Conservation (phyloP, 495 filamentous ascomycete species). For the Immersiella caudata region DNA sequence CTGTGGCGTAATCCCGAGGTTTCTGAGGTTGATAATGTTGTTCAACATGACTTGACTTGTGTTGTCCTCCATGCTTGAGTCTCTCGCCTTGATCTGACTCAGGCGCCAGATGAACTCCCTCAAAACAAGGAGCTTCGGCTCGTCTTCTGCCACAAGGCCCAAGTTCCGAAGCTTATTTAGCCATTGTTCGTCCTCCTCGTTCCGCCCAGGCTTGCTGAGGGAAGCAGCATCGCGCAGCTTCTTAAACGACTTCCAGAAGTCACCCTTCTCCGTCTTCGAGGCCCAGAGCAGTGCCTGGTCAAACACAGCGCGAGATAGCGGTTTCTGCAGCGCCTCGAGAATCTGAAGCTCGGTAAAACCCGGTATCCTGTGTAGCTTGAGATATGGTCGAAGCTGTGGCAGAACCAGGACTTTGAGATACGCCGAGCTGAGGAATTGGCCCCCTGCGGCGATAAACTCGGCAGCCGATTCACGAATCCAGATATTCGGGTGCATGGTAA, state of each 20-base stretch:
- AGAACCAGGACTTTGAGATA: slow-evolving; percentile 81
- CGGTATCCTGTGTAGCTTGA: slow-evolving; percentile 66
- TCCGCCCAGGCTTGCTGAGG: slow-evolving; percentile 60
- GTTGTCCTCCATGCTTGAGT: slow-evolving; percentile 34
- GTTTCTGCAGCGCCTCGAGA: slow-evolving; percentile 81
- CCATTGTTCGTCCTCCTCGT: slow-evolving; percentile 98
- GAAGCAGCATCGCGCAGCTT: slow-evolving; percentile 56
- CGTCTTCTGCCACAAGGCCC: slow-evolving; percentile 82
- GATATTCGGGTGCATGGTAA: slow-evolving; percentile 89
- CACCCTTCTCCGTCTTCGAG: slow-evolving; percentile 70
- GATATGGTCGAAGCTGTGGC: slow-evolving; percentile 76
- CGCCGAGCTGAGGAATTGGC: slow-evolving; percentile 75
- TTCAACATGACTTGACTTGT: slow-evolving; percentile 43
- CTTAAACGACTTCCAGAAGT: slow-evolving; percentile 81
- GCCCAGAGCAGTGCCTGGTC: slow-evolving; percentile 90
- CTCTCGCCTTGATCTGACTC: slow-evolving; percentile 66
- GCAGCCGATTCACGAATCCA: slow-evolving; percentile 93
- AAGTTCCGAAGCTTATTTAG: slow-evolving; percentile 78
- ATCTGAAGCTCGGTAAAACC: slow-evolving; percentile 71
- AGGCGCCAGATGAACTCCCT: slow-evolving; percentile 92
- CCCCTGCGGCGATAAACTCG: slow-evolving; percentile 76
- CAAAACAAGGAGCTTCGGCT: slow-evolving; percentile 83
- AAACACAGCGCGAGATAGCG: slow-evolving; percentile 75
- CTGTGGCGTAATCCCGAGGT: slow-evolving; percentile 73
- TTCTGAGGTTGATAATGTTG: slow-evolving; percentile 69